phyloP scores from a whole-genome alignment of 2,329 filamentous ascomycete species.

The Penicillium carneum region DNA sequence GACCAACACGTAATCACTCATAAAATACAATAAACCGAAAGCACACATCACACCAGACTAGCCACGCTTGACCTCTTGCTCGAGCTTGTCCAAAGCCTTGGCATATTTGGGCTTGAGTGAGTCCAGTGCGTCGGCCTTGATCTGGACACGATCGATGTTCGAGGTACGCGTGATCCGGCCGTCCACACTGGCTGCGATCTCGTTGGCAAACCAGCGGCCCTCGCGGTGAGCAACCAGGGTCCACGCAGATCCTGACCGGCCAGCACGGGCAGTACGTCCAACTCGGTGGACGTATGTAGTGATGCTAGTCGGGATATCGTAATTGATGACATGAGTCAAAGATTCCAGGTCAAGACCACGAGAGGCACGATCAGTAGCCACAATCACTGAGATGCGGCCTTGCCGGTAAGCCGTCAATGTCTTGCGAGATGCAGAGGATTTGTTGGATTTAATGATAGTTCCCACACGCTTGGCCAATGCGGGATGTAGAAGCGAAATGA shows the following conservation, averaged over 20 bases:
- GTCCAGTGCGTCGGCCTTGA: slow-evolving; percentile 41
- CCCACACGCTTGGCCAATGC: slow-evolving; percentile 65
- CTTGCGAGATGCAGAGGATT: slow-evolving; percentile 73
- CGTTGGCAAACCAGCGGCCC: slow-evolving; percentile 89
- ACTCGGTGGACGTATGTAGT: slow-evolving; percentile 90
- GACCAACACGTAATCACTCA: slow-evolving; percentile 9
- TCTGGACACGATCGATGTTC: slow-evolving; percentile 41
- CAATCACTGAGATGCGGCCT: slow-evolving; percentile 73
- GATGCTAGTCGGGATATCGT: slow-evolving; percentile 83
- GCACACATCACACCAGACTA: background rate
- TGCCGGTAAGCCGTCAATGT: slow-evolving; percentile 71
- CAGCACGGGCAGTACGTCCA: slow-evolving; percentile 86
- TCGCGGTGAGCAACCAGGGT: slow-evolving; percentile 83
- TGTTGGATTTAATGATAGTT: slow-evolving; percentile 78
- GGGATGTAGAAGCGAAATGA: slow-evolving; percentile 73
- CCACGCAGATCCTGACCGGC: slow-evolving; percentile 78
- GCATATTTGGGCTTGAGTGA: slow-evolving; percentile 44
- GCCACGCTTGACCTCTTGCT: slow-evolving; percentile 45
- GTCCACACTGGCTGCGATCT: slow-evolving; percentile 66
- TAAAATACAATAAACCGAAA: slow-evolving; percentile 11
- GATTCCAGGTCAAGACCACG: slow-evolving; percentile 84
- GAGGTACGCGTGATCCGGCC: slow-evolving; percentile 44
- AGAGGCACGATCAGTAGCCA: slow-evolving; percentile 91
- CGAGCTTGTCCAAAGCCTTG: slow-evolving; percentile 47
- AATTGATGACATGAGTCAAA: slow-evolving; percentile 88